phyloP scores from a whole-genome alignment of 2,329 filamentous ascomycete genomes.

The Aphanocladium album region DNA sequence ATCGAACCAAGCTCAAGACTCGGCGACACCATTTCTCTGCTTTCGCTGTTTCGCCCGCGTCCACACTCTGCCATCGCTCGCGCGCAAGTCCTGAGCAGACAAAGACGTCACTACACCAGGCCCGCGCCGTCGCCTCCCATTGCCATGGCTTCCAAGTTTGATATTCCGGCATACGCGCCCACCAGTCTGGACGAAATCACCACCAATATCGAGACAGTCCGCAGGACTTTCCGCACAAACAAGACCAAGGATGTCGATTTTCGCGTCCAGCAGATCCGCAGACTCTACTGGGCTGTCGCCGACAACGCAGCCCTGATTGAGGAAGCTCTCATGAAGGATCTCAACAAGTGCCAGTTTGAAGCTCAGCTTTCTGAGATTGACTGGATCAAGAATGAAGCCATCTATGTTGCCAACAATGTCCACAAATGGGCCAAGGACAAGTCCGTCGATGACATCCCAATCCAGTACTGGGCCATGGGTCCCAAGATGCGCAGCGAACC shows the following conservation, averaged over 20 bases:
- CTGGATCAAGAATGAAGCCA: constrained; percentile 75
- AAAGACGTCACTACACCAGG: neutral
- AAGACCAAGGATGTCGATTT: constrained; percentile 80
- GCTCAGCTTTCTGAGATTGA: constrained; percentile 67
- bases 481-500: constrained; percentile 84
- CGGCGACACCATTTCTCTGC: neutral
- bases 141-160: constrained; percentile 35
- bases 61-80: neutral
- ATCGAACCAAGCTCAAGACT: no score
- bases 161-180: constrained; percentile 46
- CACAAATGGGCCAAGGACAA: constrained; percentile 82
- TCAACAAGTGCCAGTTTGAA: constrained; percentile 75
- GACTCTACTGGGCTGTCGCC: constrained; percentile 87
- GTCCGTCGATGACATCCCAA: constrained; percentile 60
- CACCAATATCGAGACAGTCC: constrained; percentile 53
- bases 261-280: constrained; percentile 79
- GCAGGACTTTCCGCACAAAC: constrained; percentile 68
- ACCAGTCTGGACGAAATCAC: constrained; percentile 66
- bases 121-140: neutral
- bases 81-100: neutral
- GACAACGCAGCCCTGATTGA: constrained; percentile 70
- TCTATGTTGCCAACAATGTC: constrained; percentile 73
- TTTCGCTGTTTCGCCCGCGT: neutral
- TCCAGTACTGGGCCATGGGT: constrained; percentile 63
- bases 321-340: constrained; percentile 71